Evolutionary conservation across 106 monocot genomes (phyloP), one percentile per base, ranked within the genome.

Genomic region (Phalaenopsis equestris): DNA sequence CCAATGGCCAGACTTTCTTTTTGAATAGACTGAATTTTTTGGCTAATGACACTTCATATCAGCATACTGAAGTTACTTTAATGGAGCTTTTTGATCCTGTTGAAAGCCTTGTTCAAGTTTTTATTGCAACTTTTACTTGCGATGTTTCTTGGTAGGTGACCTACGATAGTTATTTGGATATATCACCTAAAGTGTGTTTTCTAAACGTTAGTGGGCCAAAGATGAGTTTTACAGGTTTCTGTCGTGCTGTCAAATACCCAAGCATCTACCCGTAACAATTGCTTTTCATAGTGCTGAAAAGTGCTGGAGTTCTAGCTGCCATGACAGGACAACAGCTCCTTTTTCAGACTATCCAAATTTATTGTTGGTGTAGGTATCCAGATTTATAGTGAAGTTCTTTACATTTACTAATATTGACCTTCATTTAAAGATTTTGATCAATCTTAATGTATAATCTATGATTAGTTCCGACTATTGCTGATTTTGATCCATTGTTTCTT

Each of bases 61-160:
- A 79, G 41, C 45, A 42, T 10, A 73, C 19, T 57, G 82, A 81
- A 36, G 83, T 90, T 75, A 87, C 90, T 7, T 87, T 95, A 81
- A 89, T 80, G 24, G 89, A 95, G 80, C 92, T 95, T 81, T 75
- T 95, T 79, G 81, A 95, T 82, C 95, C 95, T 38, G 64, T 90
- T 19, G 83, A 76, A 79, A 85, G 70, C n/a, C 85, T 95, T 15
- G 24, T 52, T 0, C 52, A 52, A 52, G 52, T 52, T 52, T 52
- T 52, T 52, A 52, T 52, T 77, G 18, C 90, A 86, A 95, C 95
- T 70, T 95, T 95, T 74, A 93, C 95, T 23, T 87, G 84, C 42
- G 93, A 95, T 86, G 77, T 93, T 58, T 79, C 89, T 80, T 95
- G 95, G 95, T 95, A 82, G 42, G 82, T 45, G 47, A 39, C 45